A percentile compares a stretch with the other conserved stretches of the same genome.
Evolutionary conservation across 192 early-diverging fungal species (phyloP).

Genomic region (Chytriomyces sp.): DNA sequence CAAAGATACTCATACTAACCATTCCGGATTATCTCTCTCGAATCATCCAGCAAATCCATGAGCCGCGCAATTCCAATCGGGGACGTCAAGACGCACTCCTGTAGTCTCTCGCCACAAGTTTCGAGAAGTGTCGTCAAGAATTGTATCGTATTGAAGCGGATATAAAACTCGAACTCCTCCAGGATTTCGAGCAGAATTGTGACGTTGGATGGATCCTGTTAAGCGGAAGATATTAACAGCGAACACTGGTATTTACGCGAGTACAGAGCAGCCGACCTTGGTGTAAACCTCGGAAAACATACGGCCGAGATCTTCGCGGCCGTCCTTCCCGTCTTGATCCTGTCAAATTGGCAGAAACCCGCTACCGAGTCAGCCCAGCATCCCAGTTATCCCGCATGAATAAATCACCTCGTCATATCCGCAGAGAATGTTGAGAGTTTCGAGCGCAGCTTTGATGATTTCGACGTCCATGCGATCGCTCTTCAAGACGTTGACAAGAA

Average conservation of each 20-base stretch:
- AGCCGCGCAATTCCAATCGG: slow-evolving; percentile 70
- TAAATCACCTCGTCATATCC: slow-evolving; percentile 24
- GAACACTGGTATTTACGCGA: not conserved
- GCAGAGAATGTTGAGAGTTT: slow-evolving; percentile 84
- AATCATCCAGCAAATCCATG: slow-evolving; percentile 92
- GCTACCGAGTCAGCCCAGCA: not conserved
- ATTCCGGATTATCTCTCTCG: slow-evolving; percentile 94
- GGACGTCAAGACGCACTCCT: slow-evolving; percentile 82
- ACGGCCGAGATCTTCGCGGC: slow-evolving; percentile 37
- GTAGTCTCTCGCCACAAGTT: slow-evolving; percentile 63
- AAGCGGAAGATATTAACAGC: not conserved
- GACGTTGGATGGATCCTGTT: slow-evolving; percentile 64
- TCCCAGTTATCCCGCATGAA: not conserved
- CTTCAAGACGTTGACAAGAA: slow-evolving; percentile 74
- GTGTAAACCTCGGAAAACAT: slow-evolving; percentile 53
- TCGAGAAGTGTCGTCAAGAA: slow-evolving; percentile 76
- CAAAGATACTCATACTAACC: too few relatives aligned
- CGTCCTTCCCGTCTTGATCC: slow-evolving; percentile 21
- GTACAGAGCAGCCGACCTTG: slow-evolving; percentile 28
- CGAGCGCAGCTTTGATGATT: slow-evolving; percentile 81
- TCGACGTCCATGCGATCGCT: slow-evolving; percentile 85
- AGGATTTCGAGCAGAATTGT: slow-evolving; percentile 82
- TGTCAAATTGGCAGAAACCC: not conserved
- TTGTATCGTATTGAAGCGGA: slow-evolving; percentile 89
- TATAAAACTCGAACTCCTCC: slow-evolving; percentile 91